Conservation (phyloP, 371 early-diverging fungal species). For the Rhizopus stolonifer region DNA sequence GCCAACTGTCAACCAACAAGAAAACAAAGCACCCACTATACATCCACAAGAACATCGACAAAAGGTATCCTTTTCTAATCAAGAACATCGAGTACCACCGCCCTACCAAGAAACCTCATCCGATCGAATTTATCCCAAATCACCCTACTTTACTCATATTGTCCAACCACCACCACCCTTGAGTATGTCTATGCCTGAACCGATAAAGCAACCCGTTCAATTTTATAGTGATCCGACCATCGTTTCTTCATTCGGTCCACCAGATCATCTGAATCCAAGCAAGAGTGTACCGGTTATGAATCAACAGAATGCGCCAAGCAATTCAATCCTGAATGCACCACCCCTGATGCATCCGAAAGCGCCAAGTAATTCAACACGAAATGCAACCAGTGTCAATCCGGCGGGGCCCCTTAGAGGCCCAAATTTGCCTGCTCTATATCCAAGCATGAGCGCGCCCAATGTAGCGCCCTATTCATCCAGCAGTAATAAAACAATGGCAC, state of each 20-base stretch:
- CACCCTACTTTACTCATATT: background rate
- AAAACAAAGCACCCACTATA: background rate
- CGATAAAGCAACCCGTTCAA: background rate
- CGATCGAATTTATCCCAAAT: background rate
- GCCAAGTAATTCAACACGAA: no score
- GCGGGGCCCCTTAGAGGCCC: no score
- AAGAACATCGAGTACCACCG: background rate
- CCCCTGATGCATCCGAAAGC: no score
- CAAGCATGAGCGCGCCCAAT: no score
- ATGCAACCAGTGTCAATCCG: no score
- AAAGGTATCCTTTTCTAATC: background rate
- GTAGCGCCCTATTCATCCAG: no score
- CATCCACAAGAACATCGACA: background rate
- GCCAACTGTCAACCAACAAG: background rate
- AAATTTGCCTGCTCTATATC: no score
- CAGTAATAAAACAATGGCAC: no score
- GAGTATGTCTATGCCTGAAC: slow-evolving; percentile 1
- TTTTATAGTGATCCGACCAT: background rate
- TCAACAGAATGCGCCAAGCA: no score
- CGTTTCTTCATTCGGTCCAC: no score
- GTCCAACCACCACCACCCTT: background rate
- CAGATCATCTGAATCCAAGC: no score
- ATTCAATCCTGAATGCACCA: no score
- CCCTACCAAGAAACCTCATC: background rate
- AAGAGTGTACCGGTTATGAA: slow-evolving; percentile 4